phyloP scores from a whole-genome alignment of 1,284 basidiomycete genomes.

The Rugosomyces carneus region DNA sequence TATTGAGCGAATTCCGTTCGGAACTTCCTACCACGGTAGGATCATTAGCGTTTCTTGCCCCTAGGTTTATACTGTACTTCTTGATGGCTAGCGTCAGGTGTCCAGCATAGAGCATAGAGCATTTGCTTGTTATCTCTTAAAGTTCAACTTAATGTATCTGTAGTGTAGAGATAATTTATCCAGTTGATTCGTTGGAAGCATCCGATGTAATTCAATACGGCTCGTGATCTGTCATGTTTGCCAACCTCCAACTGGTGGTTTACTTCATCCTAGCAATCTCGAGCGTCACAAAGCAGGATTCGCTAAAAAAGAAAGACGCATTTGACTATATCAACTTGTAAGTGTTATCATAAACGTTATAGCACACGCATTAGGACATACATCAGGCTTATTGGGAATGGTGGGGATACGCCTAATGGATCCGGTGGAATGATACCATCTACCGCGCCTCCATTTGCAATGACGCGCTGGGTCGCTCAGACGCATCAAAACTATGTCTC shows the following conservation, averaged over 20 bases:
- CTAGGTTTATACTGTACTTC: neutral
- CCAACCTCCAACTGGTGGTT: neutral
- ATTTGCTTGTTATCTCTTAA: too few relatives aligned
- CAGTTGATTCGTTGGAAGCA: too few relatives aligned
- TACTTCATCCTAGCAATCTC: neutral
- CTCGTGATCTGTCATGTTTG: neutral
- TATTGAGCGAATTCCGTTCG: slow-evolving; percentile 17
- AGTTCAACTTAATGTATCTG: too few relatives aligned
- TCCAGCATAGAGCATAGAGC: neutral
- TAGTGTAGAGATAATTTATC: too few relatives aligned
- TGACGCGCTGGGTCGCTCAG: slow-evolving; percentile 78
- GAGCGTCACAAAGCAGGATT: neutral
- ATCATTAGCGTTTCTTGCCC: slow-evolving; percentile 20
- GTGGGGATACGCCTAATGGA: slow-evolving; percentile 61
- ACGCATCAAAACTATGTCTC: slow-evolving; percentile 72
- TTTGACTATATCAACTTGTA: slow-evolving; percentile 54
- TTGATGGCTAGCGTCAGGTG: neutral
- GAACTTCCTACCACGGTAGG: slow-evolving; percentile 22
- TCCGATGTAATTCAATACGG: too few relatives aligned
- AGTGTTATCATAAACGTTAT: neutral
- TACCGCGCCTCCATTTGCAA: slow-evolving; percentile 73
- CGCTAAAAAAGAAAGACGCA: slow-evolving; percentile 19
- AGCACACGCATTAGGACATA: neutral
- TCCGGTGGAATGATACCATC: slow-evolving; percentile 71
- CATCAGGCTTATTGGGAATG: slow-evolving; percentile 57